Conservation (phyloP, 441 rosid genomes). For the Caryocar brasiliense region DNA sequence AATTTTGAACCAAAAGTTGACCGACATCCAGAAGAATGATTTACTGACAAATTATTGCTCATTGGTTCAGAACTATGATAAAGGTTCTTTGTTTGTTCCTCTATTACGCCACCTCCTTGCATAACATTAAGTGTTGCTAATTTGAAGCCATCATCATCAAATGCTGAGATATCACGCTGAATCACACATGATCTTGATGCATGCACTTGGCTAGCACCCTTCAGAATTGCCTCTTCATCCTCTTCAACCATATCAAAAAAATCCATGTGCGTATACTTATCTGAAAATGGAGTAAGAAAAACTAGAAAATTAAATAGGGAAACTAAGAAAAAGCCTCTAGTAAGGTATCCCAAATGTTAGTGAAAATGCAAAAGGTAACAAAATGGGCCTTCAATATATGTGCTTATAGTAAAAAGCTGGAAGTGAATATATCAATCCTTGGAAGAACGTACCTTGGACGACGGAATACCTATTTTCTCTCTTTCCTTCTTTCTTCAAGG, state of each 20-base stretch:
- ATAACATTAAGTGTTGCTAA: constrained; percentile 25
- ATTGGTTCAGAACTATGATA: constrained; percentile 58
- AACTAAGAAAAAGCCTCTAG: too few relatives aligned
- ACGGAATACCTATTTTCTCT: constrained; percentile 49
- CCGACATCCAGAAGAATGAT: constrained; percentile 41
- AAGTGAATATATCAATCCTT: too few relatives aligned
- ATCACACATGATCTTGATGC: constrained; percentile 22
- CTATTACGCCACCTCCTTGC: constrained; percentile 25
- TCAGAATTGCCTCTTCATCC: constrained; percentile 76
- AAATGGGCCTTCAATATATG: too few relatives aligned
- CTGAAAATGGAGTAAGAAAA: constrained; percentile 34
- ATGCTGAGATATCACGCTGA: constrained; percentile 35
- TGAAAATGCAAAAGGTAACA: too few relatives aligned
- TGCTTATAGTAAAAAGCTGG: too few relatives aligned
- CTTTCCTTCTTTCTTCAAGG: constrained; percentile 54
- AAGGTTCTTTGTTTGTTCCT: constrained; percentile 32
- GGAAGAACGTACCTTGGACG: constrained; percentile 48
- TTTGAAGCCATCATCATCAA: constrained; percentile 24
- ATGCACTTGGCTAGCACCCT: constrained; percentile 37
- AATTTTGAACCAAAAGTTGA: constrained; percentile 36
- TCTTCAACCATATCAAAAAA: constrained; percentile 71
- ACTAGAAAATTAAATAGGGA: constrained; percentile 1
- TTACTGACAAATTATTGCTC: constrained; percentile 37
- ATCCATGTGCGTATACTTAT: constrained; percentile 45
- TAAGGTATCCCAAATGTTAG: too few relatives aligned